A percentile compares a stretch with the other conserved stretches of the same genome.
These are phyloP conservation scores for Carex cristatella DNA, from an alignment of 176 grass and related monocot species.

Conservation along the genomic window DNA sequence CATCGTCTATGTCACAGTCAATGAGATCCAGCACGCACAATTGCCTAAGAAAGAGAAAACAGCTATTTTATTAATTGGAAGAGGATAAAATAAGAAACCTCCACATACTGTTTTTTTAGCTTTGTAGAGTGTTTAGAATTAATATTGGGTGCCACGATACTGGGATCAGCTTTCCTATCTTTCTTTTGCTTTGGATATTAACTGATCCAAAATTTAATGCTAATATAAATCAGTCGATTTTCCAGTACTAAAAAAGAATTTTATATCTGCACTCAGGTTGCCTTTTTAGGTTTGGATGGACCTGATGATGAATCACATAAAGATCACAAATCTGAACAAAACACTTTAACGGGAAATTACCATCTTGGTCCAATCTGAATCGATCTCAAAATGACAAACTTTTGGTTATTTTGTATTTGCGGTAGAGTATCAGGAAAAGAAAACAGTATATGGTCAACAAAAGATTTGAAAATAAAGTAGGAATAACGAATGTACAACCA, in stretches of 20 bases:
- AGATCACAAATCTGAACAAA: background rate
- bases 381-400: background rate
- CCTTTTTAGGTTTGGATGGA: background rate
- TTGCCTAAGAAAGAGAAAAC: constrained; percentile 28
- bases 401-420: background rate
- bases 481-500: background rate
- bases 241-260: background rate
- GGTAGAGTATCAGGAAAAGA: background rate
- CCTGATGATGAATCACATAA: background rate
- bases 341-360: background rate
- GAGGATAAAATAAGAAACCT: background rate
- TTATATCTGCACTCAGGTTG: background rate
- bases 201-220: background rate
- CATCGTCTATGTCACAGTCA: constrained; percentile 56
- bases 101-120: background rate
- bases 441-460: background rate
- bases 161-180: background rate
- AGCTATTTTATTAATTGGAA: background rate
- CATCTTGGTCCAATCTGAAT: background rate
- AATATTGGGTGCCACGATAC: background rate
- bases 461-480: background rate
- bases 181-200: background rate
- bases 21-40: constrained; percentile 68
- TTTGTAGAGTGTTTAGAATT: background rate
- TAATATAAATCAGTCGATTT: background rate